Conservation (phyloP, 2,329 filamentous ascomycete species). For the Capronia coronata region DNA sequence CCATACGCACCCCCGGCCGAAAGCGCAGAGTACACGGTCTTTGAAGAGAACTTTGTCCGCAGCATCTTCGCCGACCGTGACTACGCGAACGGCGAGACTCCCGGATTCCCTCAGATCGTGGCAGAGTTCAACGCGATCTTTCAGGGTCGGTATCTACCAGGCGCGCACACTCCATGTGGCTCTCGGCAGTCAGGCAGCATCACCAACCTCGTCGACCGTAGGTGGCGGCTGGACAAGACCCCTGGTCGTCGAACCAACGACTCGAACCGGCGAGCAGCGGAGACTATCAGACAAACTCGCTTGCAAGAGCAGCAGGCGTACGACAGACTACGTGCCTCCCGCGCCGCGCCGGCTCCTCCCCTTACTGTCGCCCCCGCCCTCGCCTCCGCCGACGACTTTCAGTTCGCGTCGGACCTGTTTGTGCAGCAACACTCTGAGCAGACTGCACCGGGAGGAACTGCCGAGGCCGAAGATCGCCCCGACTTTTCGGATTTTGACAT, state of each 20-base stretch:
- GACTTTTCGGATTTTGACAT: too few species aligned
- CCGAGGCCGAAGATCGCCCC: too few species aligned
- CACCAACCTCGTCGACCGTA: background rate
- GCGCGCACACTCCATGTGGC: background rate
- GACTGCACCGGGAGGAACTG: too few species aligned
- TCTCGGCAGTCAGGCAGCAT: background rate
- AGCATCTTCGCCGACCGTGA: constrained; percentile 1
- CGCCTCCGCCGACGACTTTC: too few species aligned
- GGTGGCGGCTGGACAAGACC: background rate
- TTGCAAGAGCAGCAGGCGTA: background rate
- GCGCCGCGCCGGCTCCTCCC: too few species aligned
- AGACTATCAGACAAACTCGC: background rate
- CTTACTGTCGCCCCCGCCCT: too few species aligned
- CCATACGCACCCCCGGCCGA: background rate
- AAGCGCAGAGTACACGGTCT: background rate
- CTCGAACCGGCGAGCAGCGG: background rate
- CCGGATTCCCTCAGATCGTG: background rate
- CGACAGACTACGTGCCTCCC: background rate
- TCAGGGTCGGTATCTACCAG: constrained; percentile 7
- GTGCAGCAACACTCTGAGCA: too few species aligned
- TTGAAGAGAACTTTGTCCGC: constrained; percentile 1
- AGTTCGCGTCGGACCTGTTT: too few species aligned
- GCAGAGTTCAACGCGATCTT: constrained; percentile 2
- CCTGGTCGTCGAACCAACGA: background rate
- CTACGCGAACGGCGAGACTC: background rate